Percentiles rank a stretch among this genome's conserved stretches.
phyloP scores from a whole-genome alignment of 257 asterid species.

The Ilex asprella region DNA sequence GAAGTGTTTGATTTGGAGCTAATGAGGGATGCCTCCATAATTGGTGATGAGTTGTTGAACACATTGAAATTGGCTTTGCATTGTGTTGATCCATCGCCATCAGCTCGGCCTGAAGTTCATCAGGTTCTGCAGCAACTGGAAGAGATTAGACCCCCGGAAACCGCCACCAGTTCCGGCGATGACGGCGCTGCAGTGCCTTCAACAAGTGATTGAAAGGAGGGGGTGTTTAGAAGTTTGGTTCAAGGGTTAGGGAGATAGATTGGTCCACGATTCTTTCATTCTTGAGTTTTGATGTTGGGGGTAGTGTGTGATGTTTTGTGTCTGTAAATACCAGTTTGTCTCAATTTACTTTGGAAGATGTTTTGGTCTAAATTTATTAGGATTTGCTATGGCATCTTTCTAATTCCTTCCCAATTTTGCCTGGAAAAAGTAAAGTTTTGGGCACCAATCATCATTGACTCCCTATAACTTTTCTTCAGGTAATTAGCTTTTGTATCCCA shows the following conservation, averaged over 20 bases:
- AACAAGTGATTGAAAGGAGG: constrained; percentile 26
- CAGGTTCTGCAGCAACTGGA: constrained; percentile 1
- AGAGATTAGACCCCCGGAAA: background rate
- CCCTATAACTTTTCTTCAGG: too few relatives aligned
- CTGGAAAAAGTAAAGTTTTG: too few relatives aligned
- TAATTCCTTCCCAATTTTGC: too few relatives aligned
- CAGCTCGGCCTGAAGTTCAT: background rate
- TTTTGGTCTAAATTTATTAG: too few relatives aligned
- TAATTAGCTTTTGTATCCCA: too few relatives aligned
- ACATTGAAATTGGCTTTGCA: constrained; percentile 1
- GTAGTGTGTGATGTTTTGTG: background rate
- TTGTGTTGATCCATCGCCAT: background rate
- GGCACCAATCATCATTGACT: too few relatives aligned
- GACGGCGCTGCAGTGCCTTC: background rate
- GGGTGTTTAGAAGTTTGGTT: background rate
- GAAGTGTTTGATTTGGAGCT: background rate
- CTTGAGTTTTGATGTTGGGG: constrained; percentile 27
- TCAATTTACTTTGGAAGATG: too few relatives aligned
- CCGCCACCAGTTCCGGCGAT: background rate
- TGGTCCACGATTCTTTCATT: constrained; percentile 61
- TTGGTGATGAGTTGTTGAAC: constrained; percentile 3
- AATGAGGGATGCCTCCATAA: background rate
- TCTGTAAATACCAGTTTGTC: background rate
- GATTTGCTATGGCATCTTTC: too few relatives aligned
- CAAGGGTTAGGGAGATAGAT: constrained; percentile 13